Base-by-base conservation (phyloP, 2,329 filamentous ascomycete species). In the Botrytis deweyae region DNA sequence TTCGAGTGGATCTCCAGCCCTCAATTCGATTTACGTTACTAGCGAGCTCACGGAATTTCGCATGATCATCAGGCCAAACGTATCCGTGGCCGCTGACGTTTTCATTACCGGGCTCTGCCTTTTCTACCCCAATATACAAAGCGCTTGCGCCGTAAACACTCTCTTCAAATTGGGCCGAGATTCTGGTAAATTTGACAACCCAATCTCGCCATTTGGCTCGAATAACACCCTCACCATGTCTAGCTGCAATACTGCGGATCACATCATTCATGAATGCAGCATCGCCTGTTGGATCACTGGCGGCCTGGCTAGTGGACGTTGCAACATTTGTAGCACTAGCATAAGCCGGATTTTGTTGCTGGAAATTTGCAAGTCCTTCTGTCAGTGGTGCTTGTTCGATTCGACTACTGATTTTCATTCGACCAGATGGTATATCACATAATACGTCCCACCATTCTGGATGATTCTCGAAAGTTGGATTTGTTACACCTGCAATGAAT, bases 401-500 rank as follows among this genome's bases (percentile, higher is more conserved):
- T 78, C 91, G 91, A 81, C 89, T 93, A 80, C 93, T 97, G 80
- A 99, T 98, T 83, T 96, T 97, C 86, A 99, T 94, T 62, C 95
- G 91, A 16, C 96, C 96, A 1, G 91, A 95, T 0, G 95, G 92
- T 61, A 99, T 86, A 82, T 99, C 96, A 82, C 96, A 99, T 20
- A 99, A 87, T 16, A 99, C 84, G 83, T 99, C 96, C 96, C 96
- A 99, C 96, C 96, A 99, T 81, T 98, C 95, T 0, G 93, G 93
- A 80, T 98, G 95, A 80, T 94, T 90, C 75, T 95, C 94, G 81
- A 99, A 99, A 0, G 94, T 95, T 9, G 96, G 96, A 81, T 99
- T 99, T 1, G 95, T 99, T 59, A 99, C 96, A 73, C 96, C 96
- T 4, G 96, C 96, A 79, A 99, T 97, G 83, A 99, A 99, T 3